These are phyloP conservation scores for Eucalyptus microcorys DNA, from an alignment of 345 rosid genomes.

Conservation along the genomic window DNA sequence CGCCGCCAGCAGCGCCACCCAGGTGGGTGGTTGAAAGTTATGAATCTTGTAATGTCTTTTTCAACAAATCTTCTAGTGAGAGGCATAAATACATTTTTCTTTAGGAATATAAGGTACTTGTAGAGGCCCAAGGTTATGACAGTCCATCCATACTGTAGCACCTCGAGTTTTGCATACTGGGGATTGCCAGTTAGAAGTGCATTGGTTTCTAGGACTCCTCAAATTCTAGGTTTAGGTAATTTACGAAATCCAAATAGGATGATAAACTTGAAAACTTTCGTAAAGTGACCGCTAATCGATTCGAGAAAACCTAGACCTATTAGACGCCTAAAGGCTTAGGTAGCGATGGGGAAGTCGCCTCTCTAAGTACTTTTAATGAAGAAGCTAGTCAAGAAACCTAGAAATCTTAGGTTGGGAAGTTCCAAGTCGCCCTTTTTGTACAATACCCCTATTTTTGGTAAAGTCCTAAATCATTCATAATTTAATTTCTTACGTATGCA, in stretches of 20 bases:
- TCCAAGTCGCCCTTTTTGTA: neutral
- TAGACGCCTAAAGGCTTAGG: neutral
- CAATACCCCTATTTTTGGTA: neutral
- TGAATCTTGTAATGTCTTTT: neutral
- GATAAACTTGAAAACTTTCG: neutral
- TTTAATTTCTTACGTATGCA: neutral
- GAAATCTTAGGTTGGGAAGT: neutral
- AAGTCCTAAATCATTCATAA: neutral
- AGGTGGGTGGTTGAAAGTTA: too few species aligned
- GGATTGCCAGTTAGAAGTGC: neutral
- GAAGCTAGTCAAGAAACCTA: neutral
- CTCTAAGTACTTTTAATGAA: neutral
- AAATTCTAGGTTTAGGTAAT: neutral
- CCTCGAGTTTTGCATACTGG: neutral
- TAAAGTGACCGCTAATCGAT: neutral
- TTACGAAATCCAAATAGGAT: neutral
- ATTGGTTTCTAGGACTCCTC: neutral
- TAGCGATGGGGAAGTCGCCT: neutral
- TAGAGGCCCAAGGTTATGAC: neutral
- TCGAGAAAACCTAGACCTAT: neutral
- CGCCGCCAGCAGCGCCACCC: too few species aligned
- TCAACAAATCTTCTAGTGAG: neutral
- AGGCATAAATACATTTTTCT: neutral
- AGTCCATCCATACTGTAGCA: neutral
- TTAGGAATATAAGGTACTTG: neutral